phyloP scores from a whole-genome alignment of 805 yeast species.

The Starmerella bombicola region DNA sequence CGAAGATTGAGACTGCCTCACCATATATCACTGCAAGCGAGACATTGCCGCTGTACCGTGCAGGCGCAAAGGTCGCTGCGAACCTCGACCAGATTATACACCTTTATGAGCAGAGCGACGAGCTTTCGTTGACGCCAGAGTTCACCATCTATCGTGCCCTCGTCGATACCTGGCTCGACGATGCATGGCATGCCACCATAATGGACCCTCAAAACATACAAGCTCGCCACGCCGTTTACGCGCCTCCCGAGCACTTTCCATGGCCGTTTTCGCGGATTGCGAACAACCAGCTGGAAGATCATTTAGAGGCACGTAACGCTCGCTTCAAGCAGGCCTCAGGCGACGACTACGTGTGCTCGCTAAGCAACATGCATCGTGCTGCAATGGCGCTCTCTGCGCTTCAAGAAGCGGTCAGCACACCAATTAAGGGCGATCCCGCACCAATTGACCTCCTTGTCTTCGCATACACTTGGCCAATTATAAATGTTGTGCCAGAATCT shows the following conservation, averaged over 20 bases:
- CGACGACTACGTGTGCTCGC: conserved; percentile 12
- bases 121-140: background rate
- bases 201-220: conserved; percentile 6
- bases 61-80: conserved; percentile 2
- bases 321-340: conserved; percentile 3
- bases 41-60: conserved; percentile 16
- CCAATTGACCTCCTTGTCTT: conserved; percentile 20
- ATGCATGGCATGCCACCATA: conserved; percentile 20
- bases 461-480: conserved; percentile 20
- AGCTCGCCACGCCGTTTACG: conserved; percentile 6
- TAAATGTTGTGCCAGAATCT: conserved; percentile 14
- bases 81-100: conserved; percentile 8
- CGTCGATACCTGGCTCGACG: conserved; percentile 16
- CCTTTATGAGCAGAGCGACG: conserved; percentile 4
- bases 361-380: conserved; percentile 8
- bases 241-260: conserved; percentile 3
- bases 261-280: conserved; percentile 16
- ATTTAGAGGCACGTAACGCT: conserved; percentile 7
- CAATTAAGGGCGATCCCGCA: conserved; percentile 2
- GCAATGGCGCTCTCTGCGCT: conserved; percentile 11
- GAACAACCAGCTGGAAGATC: conserved; percentile 8
- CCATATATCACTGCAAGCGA: conserved; percentile 17
- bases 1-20: conserved; percentile 2
- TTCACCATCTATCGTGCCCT: background rate
- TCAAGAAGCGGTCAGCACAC: background rate